Base-by-base conservation (phyloP, 2,329 filamentous ascomycete species). In the Rhynchosporium agropyri region DNA sequence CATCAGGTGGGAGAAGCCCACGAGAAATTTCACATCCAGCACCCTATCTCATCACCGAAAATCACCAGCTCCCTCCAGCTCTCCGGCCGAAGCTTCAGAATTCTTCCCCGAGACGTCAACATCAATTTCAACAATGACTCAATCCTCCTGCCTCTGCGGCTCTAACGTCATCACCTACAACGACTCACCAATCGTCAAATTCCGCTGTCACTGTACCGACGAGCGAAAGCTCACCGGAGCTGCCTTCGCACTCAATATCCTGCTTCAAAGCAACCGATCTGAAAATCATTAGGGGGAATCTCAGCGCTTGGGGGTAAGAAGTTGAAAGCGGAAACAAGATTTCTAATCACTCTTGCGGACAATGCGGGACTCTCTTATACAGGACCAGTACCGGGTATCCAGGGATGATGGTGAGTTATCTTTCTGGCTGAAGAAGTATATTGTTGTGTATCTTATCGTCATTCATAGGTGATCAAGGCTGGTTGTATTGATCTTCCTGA, bases 151-250 rank as follows among this genome's bases (percentile, higher is more conserved):
- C 45, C 63, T 70, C 48, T 68, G 65, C 43, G 67, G 67, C 29
- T 59, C 63, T 28, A 69, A 68, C 26, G 42, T 49, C 55, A 68
- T 70, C 49, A 65, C 64, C 13, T 68, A 63, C 50, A 28, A 43
- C 40, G 60, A 49, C 3, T 42, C 29, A 8, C 67, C 68, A 5
- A 56, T 65, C 15, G 38, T 70, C 33, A 67, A 62, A 13, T 68
- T 68, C 42, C 63, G 63, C 28, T 69, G 65, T 46, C 67, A 70
- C 54, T 71, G 69, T 55, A 62, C 45, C 29, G 69, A 70, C 46
- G 68, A 71, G 46, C 62, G 63, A 13, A 71, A 68, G 58, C 63
- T 68, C 45, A 71, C 68, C 1, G 68, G 68, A 13, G 65, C 65
- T 38, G 68, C 63, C 13, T 71, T 70, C 54, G 64, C 65, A 29